Evolutionary conservation across 2,329 filamentous ascomycete species (phyloP).

Genomic region (Pestalotiopsis sp.): DNA sequence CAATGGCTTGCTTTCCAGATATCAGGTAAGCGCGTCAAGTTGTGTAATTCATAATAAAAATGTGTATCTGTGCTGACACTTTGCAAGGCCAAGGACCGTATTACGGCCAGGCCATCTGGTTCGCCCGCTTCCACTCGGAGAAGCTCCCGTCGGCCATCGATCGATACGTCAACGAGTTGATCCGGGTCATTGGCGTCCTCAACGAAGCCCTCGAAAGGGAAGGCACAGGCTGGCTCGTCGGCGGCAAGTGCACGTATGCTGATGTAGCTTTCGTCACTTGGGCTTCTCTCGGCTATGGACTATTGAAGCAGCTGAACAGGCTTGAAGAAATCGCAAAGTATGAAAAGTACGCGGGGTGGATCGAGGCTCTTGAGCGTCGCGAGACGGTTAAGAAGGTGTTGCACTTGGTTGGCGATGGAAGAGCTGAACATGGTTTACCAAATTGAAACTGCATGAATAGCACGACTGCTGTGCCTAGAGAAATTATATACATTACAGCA

Average conservation of each 20-base stretch:
- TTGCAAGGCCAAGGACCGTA: constrained; percentile 45
- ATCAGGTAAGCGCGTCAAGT: constrained; percentile 28
- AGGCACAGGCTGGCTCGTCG: constrained; percentile 24
- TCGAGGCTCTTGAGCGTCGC: not conserved
- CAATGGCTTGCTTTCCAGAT: constrained; percentile 49
- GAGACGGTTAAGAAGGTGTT: not conserved
- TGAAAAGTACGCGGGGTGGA: not conserved
- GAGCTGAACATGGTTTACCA: not conserved
- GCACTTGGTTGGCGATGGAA: not conserved
- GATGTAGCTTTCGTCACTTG: constrained; percentile 25
- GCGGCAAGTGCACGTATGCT: constrained; percentile 23
- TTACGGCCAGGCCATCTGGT: constrained; percentile 40
- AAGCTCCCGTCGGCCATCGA: constrained; percentile 24
- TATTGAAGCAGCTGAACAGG: not conserved
- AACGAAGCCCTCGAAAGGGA: constrained; percentile 8
- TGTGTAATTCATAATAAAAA: not conserved
- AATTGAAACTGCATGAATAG: not conserved
- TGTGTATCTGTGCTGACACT: not conserved
- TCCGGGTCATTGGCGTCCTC: constrained; percentile 20
- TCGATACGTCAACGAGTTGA: constrained; percentile 28
- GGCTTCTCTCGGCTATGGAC: constrained; percentile 7
- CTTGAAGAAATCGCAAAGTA: not conserved
- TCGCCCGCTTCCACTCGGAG: constrained; percentile 36
- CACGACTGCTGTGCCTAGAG: not conserved
- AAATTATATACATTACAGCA: not conserved